phyloP scores from a whole-genome alignment of 495 filamentous ascomycete genomes.

The Alectoria sarmentosa region DNA sequence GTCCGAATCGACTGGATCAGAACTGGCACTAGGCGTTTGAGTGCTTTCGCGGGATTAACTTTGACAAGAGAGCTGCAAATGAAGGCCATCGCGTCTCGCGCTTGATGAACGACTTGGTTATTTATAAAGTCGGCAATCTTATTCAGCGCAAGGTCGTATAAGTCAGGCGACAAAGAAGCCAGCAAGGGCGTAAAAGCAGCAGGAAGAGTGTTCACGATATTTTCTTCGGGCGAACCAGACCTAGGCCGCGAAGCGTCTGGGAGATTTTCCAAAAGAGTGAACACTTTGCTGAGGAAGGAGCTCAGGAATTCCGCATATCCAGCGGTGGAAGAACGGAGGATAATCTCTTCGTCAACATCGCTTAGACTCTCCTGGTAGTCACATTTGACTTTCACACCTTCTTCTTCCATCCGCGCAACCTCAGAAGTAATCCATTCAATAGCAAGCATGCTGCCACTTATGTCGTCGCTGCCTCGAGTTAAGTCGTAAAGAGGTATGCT shows the following conservation, averaged over 20 bases:
- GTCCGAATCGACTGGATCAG: slow-evolving; percentile 85
- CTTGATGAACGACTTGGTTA: slow-evolving; percentile 94
- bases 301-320: slow-evolving; percentile 88
- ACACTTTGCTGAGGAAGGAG: slow-evolving; percentile 85
- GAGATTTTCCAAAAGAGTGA: slow-evolving; percentile 90
- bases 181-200: slow-evolving; percentile 88
- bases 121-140: slow-evolving; percentile 92
- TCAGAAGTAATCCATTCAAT: slow-evolving; percentile 91
- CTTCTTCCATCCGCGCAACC: slow-evolving; percentile 85
- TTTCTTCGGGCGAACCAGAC: slow-evolving; percentile 90
- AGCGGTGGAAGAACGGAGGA: slow-evolving; percentile 91
- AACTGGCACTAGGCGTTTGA: slow-evolving; percentile 84
- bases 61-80: slow-evolving; percentile 96
- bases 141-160: slow-evolving; percentile 84
- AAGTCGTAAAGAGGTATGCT: slow-evolving; percentile 87
- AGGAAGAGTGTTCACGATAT: slow-evolving; percentile 91
- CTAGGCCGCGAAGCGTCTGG: slow-evolving; percentile 82
- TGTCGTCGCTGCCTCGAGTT: slow-evolving; percentile 57
- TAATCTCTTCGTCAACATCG: slow-evolving; percentile 81
- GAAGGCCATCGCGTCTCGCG: slow-evolving; percentile 96
- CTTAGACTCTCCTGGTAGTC: slow-evolving; percentile 77
- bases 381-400: slow-evolving; percentile 74
- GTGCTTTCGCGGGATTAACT: slow-evolving; percentile 82
- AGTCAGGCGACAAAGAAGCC: slow-evolving; percentile 82
- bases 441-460: slow-evolving; percentile 70